Evolutionary conservation across 495 filamentous ascomycete species (phyloP).

Genomic region (Tuber calosporum): DNA sequence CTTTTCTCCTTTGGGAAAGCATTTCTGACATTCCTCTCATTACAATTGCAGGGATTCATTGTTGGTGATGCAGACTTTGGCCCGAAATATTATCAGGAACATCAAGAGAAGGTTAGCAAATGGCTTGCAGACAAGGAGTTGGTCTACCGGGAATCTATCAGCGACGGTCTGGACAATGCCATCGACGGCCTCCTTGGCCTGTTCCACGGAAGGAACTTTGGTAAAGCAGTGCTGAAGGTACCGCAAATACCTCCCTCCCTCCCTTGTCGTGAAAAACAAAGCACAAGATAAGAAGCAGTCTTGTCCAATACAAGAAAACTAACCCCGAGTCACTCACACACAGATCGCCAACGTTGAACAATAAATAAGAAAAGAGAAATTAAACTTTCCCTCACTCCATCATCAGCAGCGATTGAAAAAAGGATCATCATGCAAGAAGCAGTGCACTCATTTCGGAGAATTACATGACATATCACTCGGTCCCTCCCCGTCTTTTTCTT

Average conservation of each 20-base stretch:
- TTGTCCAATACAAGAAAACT: not conserved
- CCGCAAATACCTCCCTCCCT: constrained; percentile 8
- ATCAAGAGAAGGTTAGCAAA: constrained; percentile 70
- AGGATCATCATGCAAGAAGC: not conserved
- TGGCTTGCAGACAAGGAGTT: constrained; percentile 81
- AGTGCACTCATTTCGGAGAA: not conserved
- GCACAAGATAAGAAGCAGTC: not conserved
- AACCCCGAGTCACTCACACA: not conserved
- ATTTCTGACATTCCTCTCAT: not conserved
- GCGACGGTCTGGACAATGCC: constrained; percentile 75
- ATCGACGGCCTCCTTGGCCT: constrained; percentile 78
- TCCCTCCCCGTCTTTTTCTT: not conserved
- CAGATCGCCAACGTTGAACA: not conserved
- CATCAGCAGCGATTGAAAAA: not conserved
- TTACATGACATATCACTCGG: not conserved
- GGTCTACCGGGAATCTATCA: constrained; percentile 63
- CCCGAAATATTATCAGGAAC: constrained; percentile 62
- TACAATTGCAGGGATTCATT: constrained; percentile 63
- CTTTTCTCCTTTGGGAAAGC: not conserved
- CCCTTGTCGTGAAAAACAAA: not conserved
- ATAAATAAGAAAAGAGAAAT: not conserved
- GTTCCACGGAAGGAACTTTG: constrained; percentile 80
- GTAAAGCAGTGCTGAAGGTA: constrained; percentile 57
- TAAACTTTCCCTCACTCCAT: not conserved
- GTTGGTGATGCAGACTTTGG: constrained; percentile 58